Evolutionary conservation across 1,139 yeast species (phyloP), one percentile per base, ranked within the genome.

Genomic region (Scheffersomyces lignicola): DNA sequence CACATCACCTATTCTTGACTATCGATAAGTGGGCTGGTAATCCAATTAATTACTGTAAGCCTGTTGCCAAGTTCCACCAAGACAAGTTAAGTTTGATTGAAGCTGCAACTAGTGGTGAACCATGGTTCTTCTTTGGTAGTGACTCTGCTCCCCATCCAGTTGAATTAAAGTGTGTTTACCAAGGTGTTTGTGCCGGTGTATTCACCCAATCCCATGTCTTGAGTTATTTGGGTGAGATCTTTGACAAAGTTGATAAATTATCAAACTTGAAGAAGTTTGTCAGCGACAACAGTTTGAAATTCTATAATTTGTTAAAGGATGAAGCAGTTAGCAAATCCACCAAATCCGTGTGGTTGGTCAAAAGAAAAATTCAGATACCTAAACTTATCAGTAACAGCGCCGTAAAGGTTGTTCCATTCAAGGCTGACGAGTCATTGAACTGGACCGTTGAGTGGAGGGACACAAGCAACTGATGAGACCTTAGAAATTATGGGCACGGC

Each of bases 141-240:
- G 99, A 92, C 59, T 86, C 96, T 18, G 98, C 98, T 13, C 98
- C 98, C 24, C 98, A 92, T 58, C 95, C 96, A 10, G 56, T 86
- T 21, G 76, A 78, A 45, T 78, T 80, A 40, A 92, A 92, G 61
- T 73, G 87, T 28, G 82, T 76, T 43, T 90, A 81, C 47, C 66
- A 71, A 24, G 94, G 92, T 15, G 97, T 92, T 10, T 90, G 97
- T 53, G 99, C 99, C 11, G 99, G 99, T 48, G 96, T 92, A 11
- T 92, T 77, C 62, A 87, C 97, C 3, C 98, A 92, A 58, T 77
- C 89, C 16, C 79, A 78, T 51, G 96, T 85, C 3, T 64, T 92
- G 22, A 73, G 89, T 13, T 92, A 92, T 49, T 69, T 92, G 22
- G 97, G 97, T 4, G 84, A 90, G 53, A 78, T 86, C 2, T 94